Percentiles rank a stretch among this genome's conserved stretches.
Evolutionary conservation across 106 monocot species (phyloP).

Genomic region (Acorus gramineus): DNA sequence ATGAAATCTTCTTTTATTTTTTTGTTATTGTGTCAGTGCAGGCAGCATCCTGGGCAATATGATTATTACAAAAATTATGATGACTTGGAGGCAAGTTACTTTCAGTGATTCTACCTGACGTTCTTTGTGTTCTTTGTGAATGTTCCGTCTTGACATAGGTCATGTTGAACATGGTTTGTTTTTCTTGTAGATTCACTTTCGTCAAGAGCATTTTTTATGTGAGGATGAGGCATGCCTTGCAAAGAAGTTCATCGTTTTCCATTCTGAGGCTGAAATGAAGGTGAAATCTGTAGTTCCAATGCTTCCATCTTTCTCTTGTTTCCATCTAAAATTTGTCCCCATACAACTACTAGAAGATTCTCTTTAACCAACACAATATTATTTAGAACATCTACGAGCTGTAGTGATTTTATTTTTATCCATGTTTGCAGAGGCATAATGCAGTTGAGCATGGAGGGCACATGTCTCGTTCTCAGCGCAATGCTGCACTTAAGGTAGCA

Average conservation of each 20-base stretch:
- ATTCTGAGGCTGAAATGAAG: conserved; percentile 84
- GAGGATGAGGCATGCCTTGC: conserved; percentile 73
- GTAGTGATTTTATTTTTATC: too few species aligned
- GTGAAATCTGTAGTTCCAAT: conserved; percentile 13
- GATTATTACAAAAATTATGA: conserved; percentile 91
- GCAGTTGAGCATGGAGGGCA: conserved; percentile 77
- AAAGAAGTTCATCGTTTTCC: conserved; percentile 90
- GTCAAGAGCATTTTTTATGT: conserved; percentile 88
- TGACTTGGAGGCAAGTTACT: conserved; percentile 64
- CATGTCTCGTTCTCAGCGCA: conserved; percentile 91
- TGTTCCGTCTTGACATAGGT: too few species aligned
- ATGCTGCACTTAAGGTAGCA: conserved; percentile 85
- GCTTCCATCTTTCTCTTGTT: neutral
- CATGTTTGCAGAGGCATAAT: conserved; percentile 74
- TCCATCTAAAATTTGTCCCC: neutral
- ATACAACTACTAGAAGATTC: too few species aligned
- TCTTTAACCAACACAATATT: too few species aligned
- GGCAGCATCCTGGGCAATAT: conserved; percentile 87
- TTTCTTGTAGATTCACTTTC: conserved; percentile 65
- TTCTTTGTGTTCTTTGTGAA: too few species aligned
- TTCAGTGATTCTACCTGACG: too few species aligned
- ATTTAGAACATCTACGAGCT: too few species aligned
- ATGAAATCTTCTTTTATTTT: neutral
- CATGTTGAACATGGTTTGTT: neutral
- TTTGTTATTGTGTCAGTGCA: conserved; percentile 14